Conservation (phyloP, 1,284 basidiomycete species). For the Trichosporon ovoides region DNA sequence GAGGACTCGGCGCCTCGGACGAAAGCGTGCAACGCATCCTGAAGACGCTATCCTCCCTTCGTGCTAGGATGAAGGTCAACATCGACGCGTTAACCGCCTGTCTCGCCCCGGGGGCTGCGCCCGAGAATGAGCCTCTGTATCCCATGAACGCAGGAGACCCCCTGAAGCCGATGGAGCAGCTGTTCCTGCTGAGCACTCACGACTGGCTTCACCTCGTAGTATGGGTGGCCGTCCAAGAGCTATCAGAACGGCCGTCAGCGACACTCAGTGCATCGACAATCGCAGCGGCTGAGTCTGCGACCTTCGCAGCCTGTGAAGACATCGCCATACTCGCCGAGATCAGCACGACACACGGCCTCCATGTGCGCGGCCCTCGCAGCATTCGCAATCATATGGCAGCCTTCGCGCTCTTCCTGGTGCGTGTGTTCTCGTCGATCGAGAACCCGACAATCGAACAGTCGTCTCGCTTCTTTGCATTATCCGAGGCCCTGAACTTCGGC, state of each 20-base stretch:
- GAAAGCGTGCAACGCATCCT: neutral
- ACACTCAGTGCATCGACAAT: neutral
- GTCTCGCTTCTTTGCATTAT: conserved; percentile 7
- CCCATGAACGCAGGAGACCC: neutral
- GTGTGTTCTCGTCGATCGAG: neutral
- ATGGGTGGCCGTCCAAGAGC: conserved; percentile 13
- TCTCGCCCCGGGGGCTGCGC: neutral
- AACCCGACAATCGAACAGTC: conserved; percentile 5
- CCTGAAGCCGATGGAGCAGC: conserved; percentile 3
- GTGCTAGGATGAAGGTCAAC: neutral
- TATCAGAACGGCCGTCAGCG: neutral
- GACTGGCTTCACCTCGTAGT: conserved; percentile 12
- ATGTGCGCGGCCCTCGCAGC: neutral
- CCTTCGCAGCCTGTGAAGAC: conserved; percentile 12
- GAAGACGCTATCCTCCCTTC: neutral
- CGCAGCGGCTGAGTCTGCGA: neutral
- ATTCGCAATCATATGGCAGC: conserved; percentile 17
- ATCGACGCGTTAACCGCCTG: neutral
- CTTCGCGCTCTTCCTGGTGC: conserved; percentile 8
- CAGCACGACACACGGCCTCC: conserved; percentile 4
- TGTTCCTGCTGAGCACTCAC: conserved; percentile 13
- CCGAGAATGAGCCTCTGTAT: neutral
- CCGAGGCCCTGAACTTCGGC: conserved; percentile 10
- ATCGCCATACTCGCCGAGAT: conserved; percentile 6
- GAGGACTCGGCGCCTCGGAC: neutral